These are phyloP conservation scores for Lolium perenne DNA, from an alignment of 176 grass and related monocot species.

Conservation along the genomic window DNA sequence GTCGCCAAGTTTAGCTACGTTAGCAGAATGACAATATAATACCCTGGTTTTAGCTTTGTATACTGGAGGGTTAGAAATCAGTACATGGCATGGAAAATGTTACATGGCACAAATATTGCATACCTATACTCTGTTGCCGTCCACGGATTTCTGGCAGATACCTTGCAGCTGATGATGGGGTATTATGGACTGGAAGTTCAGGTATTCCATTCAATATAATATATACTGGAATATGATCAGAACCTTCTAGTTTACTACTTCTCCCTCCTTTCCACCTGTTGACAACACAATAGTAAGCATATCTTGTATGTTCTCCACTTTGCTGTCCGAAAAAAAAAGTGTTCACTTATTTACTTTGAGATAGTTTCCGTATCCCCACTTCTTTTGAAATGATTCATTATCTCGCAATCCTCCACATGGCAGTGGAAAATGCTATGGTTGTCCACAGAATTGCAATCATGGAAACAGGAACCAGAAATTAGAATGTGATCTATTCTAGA, in stretches of 20 bases:
- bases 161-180: conserved; percentile 77
- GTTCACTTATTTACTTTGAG: conserved; percentile 69
- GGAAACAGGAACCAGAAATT: conserved; percentile 76
- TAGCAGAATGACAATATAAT: neutral
- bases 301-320: neutral
- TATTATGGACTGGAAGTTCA: conserved; percentile 70
- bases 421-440: conserved; percentile 74
- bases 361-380: conserved; percentile 69
- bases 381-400: conserved; percentile 84
- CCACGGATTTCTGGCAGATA: conserved; percentile 94
- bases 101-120: conserved; percentile 13
- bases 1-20: conserved; percentile 5
- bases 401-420: conserved; percentile 91
- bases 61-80: neutral
- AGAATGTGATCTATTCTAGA: conserved; percentile 95
- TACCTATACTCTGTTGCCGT: conserved; percentile 85
- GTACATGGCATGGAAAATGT: conserved; percentile 5
- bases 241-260: conserved; percentile 93
- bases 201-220: conserved; percentile 68
- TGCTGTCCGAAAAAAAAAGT: conserved; percentile 13
- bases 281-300: conserved; percentile 47
- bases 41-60: conserved; percentile 23
- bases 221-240: conserved; percentile 98
- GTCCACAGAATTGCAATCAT: conserved; percentile 56
- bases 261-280: conserved; percentile 96